These are phyloP conservation scores for Sclerotinia minor DNA, from an alignment of 2,329 filamentous ascomycete genomes.

Conservation along the genomic window DNA sequence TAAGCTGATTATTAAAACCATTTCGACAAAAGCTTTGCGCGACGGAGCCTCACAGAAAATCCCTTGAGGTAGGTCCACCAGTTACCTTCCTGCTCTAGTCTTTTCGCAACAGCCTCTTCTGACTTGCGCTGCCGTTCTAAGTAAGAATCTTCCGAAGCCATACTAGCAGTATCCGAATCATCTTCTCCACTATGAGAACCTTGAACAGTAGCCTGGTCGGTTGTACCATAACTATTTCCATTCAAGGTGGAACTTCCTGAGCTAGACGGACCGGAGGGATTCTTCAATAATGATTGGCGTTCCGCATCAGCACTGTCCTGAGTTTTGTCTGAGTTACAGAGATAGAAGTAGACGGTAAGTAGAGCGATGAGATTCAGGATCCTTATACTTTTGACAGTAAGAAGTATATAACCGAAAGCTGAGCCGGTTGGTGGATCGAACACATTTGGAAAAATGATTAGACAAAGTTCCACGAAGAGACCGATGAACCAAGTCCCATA, in stretches of 20 bases:
- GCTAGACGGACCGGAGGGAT: slow-evolving; percentile 42
- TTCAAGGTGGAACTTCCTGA: slow-evolving; percentile 33
- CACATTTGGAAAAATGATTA: slow-evolving; percentile 45
- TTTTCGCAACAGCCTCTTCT: slow-evolving; percentile 63
- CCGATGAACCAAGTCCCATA: slow-evolving; percentile 62
- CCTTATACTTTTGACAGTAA: slow-evolving; percentile 38
- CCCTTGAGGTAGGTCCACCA: slow-evolving; percentile 76
- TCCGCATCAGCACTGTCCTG: slow-evolving; percentile 54
- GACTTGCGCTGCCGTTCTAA: slow-evolving; percentile 54
- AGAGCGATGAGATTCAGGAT: slow-evolving; percentile 42
- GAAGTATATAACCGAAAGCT: slow-evolving; percentile 33
- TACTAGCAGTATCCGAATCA: slow-evolving; percentile 32
- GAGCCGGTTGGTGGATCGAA: slow-evolving; percentile 30
- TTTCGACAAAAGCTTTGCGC: neutral
- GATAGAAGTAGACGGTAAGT: slow-evolving; percentile 40
- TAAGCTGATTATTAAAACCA: slow-evolving; percentile 10
- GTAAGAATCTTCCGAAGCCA: slow-evolving; percentile 54
- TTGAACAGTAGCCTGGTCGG: slow-evolving; percentile 28
- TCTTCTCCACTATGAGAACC: slow-evolving; percentile 28
- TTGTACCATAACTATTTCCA: slow-evolving; percentile 37
- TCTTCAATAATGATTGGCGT: slow-evolving; percentile 56
- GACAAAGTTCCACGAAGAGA: slow-evolving; percentile 54
- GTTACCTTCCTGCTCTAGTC: slow-evolving; percentile 71
- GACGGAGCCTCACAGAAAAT: slow-evolving; percentile 53
- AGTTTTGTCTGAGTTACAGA: slow-evolving; percentile 36